Conservation (phyloP, 2,329 filamentous ascomycete species). For the Cladobotryum mycophilum region DNA sequence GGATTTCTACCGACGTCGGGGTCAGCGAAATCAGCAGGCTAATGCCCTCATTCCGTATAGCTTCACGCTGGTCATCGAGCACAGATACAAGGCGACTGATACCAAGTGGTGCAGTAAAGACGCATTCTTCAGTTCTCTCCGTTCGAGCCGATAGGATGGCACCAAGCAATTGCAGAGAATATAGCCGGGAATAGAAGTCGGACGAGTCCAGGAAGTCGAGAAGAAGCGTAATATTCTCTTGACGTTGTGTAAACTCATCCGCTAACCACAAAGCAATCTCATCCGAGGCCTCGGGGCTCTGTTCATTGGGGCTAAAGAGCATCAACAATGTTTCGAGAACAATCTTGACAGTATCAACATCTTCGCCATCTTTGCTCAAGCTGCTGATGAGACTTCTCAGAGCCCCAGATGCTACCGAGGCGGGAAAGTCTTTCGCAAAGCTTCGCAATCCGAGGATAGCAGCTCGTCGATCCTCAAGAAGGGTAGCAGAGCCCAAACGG, state of each 20-base stretch:
- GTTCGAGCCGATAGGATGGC: constrained; percentile 80
- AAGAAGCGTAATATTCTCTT: constrained; percentile 91
- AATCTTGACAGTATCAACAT: constrained; percentile 93
- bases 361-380: constrained; percentile 79
- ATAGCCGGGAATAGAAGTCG: constrained; percentile 88
- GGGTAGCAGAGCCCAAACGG: constrained; percentile 79
- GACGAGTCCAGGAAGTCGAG: constrained; percentile 80
- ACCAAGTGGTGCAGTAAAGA: constrained; percentile 81
- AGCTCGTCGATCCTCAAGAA: constrained; percentile 89
- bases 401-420: constrained; percentile 91
- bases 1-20: constrained; percentile 77
- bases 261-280: constrained; percentile 95
- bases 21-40: constrained; percentile 85
- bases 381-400: constrained; percentile 80
- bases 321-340: constrained; percentile 92
- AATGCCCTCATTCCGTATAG: constrained; percentile 80
- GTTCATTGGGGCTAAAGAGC: constrained; percentile 69
- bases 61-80: constrained; percentile 80
- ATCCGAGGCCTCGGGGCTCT: constrained; percentile 86
- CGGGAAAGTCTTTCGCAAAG: constrained; percentile 94
- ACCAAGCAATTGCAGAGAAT: constrained; percentile 81
- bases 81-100: constrained; percentile 79
- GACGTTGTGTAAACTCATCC: constrained; percentile 94
- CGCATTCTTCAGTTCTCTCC: constrained; percentile 89
- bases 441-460: constrained; percentile 89